Evolutionary conservation across 177 flowering plant genomes (phyloP).

Genomic region (Vitis hybrid): DNA sequence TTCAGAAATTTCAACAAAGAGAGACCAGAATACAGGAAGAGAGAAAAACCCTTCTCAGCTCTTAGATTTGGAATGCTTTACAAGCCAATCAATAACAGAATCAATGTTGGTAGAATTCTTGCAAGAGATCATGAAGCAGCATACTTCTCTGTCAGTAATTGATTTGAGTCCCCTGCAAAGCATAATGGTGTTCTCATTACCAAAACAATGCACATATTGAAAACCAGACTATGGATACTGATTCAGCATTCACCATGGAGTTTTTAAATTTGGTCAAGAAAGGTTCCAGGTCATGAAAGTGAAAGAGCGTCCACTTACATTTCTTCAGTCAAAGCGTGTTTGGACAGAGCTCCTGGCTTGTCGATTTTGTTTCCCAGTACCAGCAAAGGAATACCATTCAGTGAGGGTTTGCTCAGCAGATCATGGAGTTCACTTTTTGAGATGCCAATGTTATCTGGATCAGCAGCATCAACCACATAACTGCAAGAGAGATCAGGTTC

Average conservation of each 20-base stretch:
- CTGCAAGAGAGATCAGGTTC: slow-evolving; percentile 21
- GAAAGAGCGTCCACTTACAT: slow-evolving; percentile 26
- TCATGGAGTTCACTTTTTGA: slow-evolving; percentile 52
- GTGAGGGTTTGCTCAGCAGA: slow-evolving; percentile 41
- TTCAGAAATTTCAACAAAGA: not conserved
- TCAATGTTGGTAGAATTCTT: slow-evolving; percentile 52
- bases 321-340: slow-evolving; percentile 38
- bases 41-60: slow-evolving; percentile 11
- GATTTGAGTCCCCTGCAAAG: slow-evolving; percentile 43
- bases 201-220: not conserved
- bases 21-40: not conserved
- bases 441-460: slow-evolving; percentile 36
- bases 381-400: slow-evolving; percentile 45
- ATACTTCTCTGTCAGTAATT: slow-evolving; percentile 46
- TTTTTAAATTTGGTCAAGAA: too few relatives aligned
- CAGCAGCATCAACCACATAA: slow-evolving; percentile 52
- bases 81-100: slow-evolving; percentile 47
- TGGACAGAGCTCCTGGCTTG: slow-evolving; percentile 41
- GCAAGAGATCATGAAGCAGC: slow-evolving; percentile 52
- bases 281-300: not conserved
- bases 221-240: not conserved
- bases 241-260: too few relatives aligned
- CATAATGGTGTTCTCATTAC: not conserved
- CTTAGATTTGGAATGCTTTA: slow-evolving; percentile 48
- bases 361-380: slow-evolving; percentile 51